Percentiles rank a stretch among this genome's conserved stretches.
phyloP scores from a whole-genome alignment of 164 flowering plant genomes.

The Umbilicus rupestris region DNA sequence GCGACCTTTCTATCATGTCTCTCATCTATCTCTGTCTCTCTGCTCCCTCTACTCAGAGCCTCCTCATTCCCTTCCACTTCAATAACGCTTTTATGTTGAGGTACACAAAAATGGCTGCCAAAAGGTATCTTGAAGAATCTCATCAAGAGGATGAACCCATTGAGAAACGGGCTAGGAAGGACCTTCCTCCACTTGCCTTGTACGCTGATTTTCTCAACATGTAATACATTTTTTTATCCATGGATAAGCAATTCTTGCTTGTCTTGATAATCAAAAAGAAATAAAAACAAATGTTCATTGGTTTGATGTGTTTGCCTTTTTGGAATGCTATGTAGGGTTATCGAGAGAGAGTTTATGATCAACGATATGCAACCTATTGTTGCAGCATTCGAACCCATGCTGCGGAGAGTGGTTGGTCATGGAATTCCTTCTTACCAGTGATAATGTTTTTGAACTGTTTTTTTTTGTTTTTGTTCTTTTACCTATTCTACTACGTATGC shows the following conservation, averaged over 20 bases:
- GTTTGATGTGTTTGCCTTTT: not conserved
- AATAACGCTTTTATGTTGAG: not conserved
- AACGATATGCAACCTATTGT: not conserved
- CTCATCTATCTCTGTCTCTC: too few species aligned
- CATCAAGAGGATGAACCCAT: conserved; percentile 21
- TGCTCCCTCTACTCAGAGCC: too few species aligned
- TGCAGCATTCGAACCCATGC: not conserved
- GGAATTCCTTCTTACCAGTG: too few species aligned
- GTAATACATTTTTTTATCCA: too few species aligned
- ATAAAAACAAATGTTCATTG: too few species aligned
- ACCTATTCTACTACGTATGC: too few species aligned
- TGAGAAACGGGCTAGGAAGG: conserved; percentile 32
- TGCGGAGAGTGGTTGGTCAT: conserved; percentile 2
- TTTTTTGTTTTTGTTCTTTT: too few species aligned
- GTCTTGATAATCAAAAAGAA: too few species aligned
- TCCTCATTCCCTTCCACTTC: too few species aligned
- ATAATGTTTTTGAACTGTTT: not conserved
- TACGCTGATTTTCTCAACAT: conserved; percentile 29
- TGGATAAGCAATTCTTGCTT: too few species aligned
- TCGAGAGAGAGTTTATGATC: not conserved
- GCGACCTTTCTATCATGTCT: too few species aligned
- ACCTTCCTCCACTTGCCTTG: conserved; percentile 55
- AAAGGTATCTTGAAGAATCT: conserved; percentile 32
- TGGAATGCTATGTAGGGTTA: not conserved
- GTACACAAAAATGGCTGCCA: too few species aligned